These are phyloP conservation scores for Malus sylvestris DNA, from an alignment of 306 rosid genomes.

Conservation along the genomic window DNA sequence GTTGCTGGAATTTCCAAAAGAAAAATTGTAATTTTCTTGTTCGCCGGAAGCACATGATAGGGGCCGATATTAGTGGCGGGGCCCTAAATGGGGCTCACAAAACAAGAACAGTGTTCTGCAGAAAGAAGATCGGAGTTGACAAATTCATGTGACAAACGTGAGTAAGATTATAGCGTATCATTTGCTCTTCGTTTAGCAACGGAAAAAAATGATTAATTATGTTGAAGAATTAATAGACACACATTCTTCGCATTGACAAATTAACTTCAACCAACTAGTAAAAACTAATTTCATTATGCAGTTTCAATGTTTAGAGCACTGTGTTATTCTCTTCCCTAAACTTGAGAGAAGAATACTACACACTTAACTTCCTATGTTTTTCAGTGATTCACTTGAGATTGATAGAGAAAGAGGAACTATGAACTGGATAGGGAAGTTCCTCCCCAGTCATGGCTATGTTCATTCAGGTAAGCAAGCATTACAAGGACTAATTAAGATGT, in stretches of 20 bases:
- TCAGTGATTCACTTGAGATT: neutral
- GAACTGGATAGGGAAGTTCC: neutral
- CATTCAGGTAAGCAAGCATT: neutral
- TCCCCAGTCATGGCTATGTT: neutral
- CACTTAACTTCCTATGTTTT: neutral
- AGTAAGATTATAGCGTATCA: neutral
- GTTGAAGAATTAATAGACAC: too few relatives aligned
- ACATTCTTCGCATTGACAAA: neutral
- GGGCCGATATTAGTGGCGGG: neutral
- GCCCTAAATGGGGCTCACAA: neutral
- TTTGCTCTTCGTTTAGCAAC: neutral
- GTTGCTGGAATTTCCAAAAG: neutral
- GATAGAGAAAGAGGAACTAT: neutral
- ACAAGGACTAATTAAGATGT: neutral
- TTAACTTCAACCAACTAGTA: neutral
- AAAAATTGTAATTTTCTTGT: neutral
- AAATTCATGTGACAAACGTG: neutral
- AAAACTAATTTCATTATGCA: too few relatives aligned
- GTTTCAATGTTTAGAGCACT: neutral
- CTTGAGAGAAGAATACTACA: neutral
- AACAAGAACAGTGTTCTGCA: neutral
- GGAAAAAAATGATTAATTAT: neutral
- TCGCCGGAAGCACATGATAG: neutral
- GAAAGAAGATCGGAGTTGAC: neutral
- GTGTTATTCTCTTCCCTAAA: neutral